A percentile compares a stretch with the other conserved stretches of the same genome.
Evolutionary conservation across 768 basidiomycete species (phyloP).

Genomic region (Lactarius deliciosus): DNA sequence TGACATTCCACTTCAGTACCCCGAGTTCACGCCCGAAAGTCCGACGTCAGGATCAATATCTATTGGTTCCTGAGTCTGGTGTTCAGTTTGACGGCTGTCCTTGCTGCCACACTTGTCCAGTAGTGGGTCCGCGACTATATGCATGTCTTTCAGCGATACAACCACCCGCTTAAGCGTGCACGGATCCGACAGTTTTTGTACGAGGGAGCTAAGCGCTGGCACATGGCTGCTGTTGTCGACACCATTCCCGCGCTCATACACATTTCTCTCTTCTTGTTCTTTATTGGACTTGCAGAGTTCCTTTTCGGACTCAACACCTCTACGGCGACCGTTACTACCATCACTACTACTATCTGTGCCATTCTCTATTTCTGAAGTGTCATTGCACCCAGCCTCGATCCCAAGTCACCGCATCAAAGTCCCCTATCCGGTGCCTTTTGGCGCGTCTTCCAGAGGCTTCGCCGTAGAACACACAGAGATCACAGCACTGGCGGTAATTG

Average conservation of each 20-base stretch:
- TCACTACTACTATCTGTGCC: too few species aligned
- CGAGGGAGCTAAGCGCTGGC: slow-evolving; percentile 43
- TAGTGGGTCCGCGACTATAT: slow-evolving; percentile 33
- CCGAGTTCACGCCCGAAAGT: slow-evolving; percentile 25
- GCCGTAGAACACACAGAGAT: too few species aligned
- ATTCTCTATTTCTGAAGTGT: too few species aligned
- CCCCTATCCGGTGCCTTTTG: too few species aligned
- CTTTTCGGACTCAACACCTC: slow-evolving; percentile 29
- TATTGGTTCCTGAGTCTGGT: slow-evolving; percentile 43
- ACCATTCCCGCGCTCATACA: slow-evolving; percentile 9
- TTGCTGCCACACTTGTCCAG: slow-evolving; percentile 43
- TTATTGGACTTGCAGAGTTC: slow-evolving; percentile 49
- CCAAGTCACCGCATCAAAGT: too few species aligned
- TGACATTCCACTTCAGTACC: too few species aligned
- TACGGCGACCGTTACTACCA: too few species aligned
- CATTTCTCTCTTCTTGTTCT: slow-evolving; percentile 35
- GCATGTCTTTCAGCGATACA: slow-evolving; percentile 34
- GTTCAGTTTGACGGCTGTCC: slow-evolving; percentile 44
- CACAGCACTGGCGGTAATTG: too few species aligned
- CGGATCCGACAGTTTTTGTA: slow-evolving; percentile 42
- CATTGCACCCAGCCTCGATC: too few species aligned
- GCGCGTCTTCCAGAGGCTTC: too few species aligned
- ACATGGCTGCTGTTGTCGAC: slow-evolving; percentile 43
- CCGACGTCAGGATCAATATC: slow-evolving; percentile 41
- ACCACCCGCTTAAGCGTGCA: slow-evolving; percentile 36